phyloP scores from a whole-genome alignment of 2,329 filamentous ascomycete genomes.

The Nemania diffusa region DNA sequence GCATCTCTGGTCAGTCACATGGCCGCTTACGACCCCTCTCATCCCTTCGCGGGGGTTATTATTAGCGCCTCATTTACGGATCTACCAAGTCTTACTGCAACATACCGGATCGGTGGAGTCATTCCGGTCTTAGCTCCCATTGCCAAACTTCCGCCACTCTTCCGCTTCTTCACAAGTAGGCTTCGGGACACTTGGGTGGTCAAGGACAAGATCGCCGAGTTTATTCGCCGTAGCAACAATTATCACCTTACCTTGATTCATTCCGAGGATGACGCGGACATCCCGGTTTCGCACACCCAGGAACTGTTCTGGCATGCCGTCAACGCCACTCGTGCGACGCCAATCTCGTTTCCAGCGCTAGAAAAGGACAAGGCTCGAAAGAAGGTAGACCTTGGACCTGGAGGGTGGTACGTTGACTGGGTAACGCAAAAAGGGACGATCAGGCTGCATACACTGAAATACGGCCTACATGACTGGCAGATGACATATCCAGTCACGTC shows the following conservation, averaged over 20 bases:
- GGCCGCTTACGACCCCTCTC: slow-evolving; percentile 47
- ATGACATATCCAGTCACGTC: slow-evolving; percentile 67
- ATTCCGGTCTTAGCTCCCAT: slow-evolving; percentile 66
- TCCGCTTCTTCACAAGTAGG: slow-evolving; percentile 58
- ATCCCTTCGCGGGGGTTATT: slow-evolving; percentile 64
- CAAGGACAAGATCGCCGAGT: slow-evolving; percentile 59
- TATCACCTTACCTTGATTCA: slow-evolving; percentile 62
- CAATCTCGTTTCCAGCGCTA: slow-evolving; percentile 57
- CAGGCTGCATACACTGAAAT: slow-evolving; percentile 65
- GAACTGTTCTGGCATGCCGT: slow-evolving; percentile 65
- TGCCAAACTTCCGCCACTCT: slow-evolving; percentile 57
- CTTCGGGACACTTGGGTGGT: slow-evolving; percentile 63
- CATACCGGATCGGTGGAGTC: slow-evolving; percentile 65
- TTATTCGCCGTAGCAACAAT: slow-evolving; percentile 54
- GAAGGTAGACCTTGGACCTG: slow-evolving; percentile 57
- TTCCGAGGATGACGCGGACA: slow-evolving; percentile 63
- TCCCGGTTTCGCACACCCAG: slow-evolving; percentile 62
- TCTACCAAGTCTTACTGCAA: slow-evolving; percentile 62
- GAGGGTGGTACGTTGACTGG: slow-evolving; percentile 62
- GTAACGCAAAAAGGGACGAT: slow-evolving; percentile 58
- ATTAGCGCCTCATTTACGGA: slow-evolving; percentile 68
- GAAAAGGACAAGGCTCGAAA: slow-evolving; percentile 55
- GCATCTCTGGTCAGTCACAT: slow-evolving; percentile 49
- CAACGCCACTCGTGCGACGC: slow-evolving; percentile 55
- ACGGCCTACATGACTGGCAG: slow-evolving; percentile 66